Base-by-base conservation (phyloP, 1,284 basidiomycete genomes). In the Hortiboletus rubellus region DNA sequence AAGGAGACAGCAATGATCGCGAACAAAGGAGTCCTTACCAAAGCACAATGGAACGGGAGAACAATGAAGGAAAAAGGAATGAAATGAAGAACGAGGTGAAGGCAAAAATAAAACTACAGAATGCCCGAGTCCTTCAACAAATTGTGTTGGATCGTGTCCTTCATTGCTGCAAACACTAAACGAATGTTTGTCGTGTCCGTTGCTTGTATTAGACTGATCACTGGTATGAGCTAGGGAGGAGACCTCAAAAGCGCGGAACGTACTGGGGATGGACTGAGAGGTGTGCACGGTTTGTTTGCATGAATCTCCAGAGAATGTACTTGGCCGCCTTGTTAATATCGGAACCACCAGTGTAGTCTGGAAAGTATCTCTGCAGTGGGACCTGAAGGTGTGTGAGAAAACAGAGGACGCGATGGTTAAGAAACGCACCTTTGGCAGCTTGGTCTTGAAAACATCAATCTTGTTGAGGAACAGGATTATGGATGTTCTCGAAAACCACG, bases 251-350 rank as follows among this genome's bases (percentile, higher is more conserved):
- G 36, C 33, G 15, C 11, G 52, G 22, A 14, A 84, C 91, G 60
- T 69, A 94, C 94, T 97, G 94, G 2, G 94, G 94, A 74, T 97
- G 96, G 14, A 97, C 90, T 58, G 89, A 92, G 60, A 97, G 73
- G 52, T 90, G 77, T 36, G 93, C 93, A 31, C 94, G 79, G 70
- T 99, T 99, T 45, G 92, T 91, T 74, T 97, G 94, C 78, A 96
- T 97, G 66, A 98, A 98, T 63, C 93, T 80, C 96, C 96, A 98
- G 24, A 99, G 77, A 60, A 98, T 97, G 70, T 96, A 99, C 72
- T 98, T 98, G 5, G 96, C 94, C 3, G 94, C 96, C 75, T 98
- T 98, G 80, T 97, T 97, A 72, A 98, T 92, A 69, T 98, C 95
- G 9, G 89, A 75, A 1, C 96, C 96, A 38, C 93, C 92, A 0